Evolutionary conservation across 345 rosid genomes (phyloP).

Genomic region (Ceriops tagal): DNA sequence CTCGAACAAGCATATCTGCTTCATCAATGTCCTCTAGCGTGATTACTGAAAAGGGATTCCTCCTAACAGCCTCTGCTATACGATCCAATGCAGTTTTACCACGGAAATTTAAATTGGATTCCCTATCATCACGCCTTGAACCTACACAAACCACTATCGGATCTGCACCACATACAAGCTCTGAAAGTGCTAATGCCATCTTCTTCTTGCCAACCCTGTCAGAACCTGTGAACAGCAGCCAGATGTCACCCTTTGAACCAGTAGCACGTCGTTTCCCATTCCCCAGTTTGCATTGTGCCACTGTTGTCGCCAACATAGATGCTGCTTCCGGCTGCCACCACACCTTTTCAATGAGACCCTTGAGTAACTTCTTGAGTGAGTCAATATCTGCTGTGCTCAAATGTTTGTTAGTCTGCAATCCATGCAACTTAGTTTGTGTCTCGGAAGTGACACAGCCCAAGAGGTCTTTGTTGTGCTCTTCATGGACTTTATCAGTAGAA

Average conservation of each 20-base stretch:
- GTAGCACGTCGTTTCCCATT: slow-evolving; percentile 53
- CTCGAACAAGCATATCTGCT: slow-evolving; percentile 62
- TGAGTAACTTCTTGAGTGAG: slow-evolving; percentile 71
- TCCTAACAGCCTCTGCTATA: slow-evolving; percentile 73
- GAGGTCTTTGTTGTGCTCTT: slow-evolving; percentile 52
- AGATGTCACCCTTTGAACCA: slow-evolving; percentile 62
- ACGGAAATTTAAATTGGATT: slow-evolving; percentile 47
- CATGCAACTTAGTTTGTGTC: slow-evolving; percentile 41
- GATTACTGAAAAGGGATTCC: slow-evolving; percentile 74
- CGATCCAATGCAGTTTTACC: slow-evolving; percentile 83
- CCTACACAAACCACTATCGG: slow-evolving; percentile 66
- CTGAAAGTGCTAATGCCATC: slow-evolving; percentile 79
- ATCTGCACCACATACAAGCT: slow-evolving; percentile 44
- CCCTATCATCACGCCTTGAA: slow-evolving; percentile 41
- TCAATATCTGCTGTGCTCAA: slow-evolving; percentile 50
- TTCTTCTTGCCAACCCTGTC: slow-evolving; percentile 82
- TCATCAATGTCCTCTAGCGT: slow-evolving; percentile 84
- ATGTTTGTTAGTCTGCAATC: slow-evolving; percentile 38
- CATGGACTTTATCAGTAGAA: slow-evolving; percentile 28
- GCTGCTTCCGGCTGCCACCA: slow-evolving; percentile 99
- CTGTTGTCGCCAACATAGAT: slow-evolving; percentile 66
- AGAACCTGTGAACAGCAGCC: slow-evolving; percentile 86
- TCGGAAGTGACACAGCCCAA: slow-evolving; percentile 67
- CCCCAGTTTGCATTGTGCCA: slow-evolving; percentile 68
- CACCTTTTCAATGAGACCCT: slow-evolving; percentile 65